Percentiles rank a stretch among this genome's conserved stretches.
Conservation (phyloP, 1,139 yeast species). For the Sugiyamaella castrensis region DNA sequence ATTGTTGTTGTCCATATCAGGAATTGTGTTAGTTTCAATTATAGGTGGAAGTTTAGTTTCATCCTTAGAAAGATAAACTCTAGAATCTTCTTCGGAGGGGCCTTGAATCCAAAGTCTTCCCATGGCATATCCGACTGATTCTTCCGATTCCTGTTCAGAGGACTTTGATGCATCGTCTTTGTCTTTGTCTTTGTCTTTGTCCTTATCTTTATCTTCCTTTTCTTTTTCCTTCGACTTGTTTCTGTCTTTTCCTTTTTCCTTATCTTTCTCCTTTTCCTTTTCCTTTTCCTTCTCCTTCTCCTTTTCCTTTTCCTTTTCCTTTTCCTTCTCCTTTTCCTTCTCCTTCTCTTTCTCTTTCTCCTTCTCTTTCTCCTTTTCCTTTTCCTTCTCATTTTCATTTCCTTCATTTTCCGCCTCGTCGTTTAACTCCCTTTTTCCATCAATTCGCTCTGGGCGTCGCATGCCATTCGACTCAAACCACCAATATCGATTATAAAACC, state of each 20-base stretch:
- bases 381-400: conserved; percentile 36
- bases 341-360: conserved; percentile 9
- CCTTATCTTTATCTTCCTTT: neutral
- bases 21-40: neutral
- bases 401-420: conserved; percentile 20
- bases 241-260: conserved; percentile 28
- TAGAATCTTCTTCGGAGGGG: conserved; percentile 65
- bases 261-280: conserved; percentile 37
- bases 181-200: neutral
- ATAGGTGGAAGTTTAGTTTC: conserved; percentile 9
- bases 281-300: conserved; percentile 35
- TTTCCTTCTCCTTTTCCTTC: conserved; percentile 6
- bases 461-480: conserved; percentile 91
- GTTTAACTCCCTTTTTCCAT: conserved; percentile 23
- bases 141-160: conserved; percentile 7
- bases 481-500: conserved; percentile 86
- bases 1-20: too few relatives aligned
- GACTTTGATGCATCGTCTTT: neutral
- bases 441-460: conserved; percentile 52
- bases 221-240: conserved; percentile 30
- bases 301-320: conserved; percentile 11
- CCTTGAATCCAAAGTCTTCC: conserved; percentile 95
- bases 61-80: conserved; percentile 39
- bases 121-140: conserved; percentile 60
- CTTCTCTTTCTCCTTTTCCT: conserved; percentile 2